Percentiles rank a stretch among this genome's conserved stretches.
phyloP scores from a whole-genome alignment of 179 eudicot genomes.

The Corrigiola litoralis region DNA sequence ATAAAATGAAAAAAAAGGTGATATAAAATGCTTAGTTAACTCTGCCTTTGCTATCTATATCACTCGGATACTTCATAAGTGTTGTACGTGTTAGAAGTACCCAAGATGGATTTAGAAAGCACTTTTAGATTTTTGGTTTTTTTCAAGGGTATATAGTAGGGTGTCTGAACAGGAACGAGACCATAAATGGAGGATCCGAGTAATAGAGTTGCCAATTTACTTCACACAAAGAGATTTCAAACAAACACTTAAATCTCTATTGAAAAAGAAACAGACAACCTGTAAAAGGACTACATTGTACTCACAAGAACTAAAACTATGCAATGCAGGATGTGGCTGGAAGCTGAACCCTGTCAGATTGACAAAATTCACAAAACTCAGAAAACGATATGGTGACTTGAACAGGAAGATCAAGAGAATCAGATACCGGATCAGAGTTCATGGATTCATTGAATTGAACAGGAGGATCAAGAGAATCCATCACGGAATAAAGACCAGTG shows the following conservation, averaged over 20 bases:
- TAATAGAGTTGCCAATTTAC: neutral
- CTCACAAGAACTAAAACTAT: slow-evolving; percentile 9
- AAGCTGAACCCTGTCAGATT: slow-evolving; percentile 38
- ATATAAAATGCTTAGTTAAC: no score
- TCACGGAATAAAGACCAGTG: slow-evolving; percentile 54
- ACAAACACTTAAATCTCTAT: no score
- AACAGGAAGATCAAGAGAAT: slow-evolving; percentile 48
- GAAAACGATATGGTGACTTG: slow-evolving; percentile 31
- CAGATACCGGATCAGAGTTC: slow-evolving; percentile 59
- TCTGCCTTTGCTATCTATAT: no score
- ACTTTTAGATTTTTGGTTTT: neutral
- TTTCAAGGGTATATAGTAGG: no score
- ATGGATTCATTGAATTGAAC: slow-evolving; percentile 39
- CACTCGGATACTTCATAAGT: no score
- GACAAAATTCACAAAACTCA: slow-evolving; percentile 36
- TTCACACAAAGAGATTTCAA: neutral
- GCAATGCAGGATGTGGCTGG: slow-evolving; percentile 51
- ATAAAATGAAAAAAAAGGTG: no score
- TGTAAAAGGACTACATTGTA: neutral
- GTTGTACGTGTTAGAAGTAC: no score
- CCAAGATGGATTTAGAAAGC: no score
- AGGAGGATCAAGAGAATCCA: slow-evolving; percentile 62
- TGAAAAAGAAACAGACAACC: neutral
- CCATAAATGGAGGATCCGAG: no score
- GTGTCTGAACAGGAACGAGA: no score